Conservation (phyloP, 257 asterid species). For the Nicotiana obtusifolia region DNA sequence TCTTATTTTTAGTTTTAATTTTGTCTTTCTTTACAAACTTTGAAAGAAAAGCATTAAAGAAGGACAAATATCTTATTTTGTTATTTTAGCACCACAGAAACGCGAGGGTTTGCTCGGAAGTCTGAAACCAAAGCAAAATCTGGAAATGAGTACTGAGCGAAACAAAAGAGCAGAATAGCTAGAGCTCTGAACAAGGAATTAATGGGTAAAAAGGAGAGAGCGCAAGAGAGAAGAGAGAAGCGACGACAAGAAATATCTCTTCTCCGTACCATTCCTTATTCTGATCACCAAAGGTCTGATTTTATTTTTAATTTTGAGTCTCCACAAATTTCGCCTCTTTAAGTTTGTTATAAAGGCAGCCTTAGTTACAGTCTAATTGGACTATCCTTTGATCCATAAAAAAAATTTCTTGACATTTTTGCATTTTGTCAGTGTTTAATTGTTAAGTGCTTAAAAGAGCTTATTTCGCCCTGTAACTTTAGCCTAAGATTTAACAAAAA, state of each 20-base stretch:
- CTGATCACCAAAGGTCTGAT: constrained; percentile 62
- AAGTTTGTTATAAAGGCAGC: not conserved
- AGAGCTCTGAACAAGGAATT: not conserved
- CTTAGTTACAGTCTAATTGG: not conserved
- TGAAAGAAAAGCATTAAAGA: too few relatives aligned
- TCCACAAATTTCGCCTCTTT: not conserved
- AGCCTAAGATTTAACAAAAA: not conserved
- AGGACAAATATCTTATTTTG: too few relatives aligned
- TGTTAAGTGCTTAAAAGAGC: not conserved
- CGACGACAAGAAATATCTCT: constrained; percentile 69
- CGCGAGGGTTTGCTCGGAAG: not conserved
- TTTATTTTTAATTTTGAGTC: too few relatives aligned
- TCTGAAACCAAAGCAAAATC: not conserved
- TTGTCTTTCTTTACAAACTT: too few relatives aligned
- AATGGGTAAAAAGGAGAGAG: constrained; percentile 65
- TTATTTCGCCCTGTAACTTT: not conserved
- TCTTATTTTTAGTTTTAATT: too few relatives aligned
- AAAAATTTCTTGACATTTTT: not conserved
- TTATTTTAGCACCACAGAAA: not conserved
- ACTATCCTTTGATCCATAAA: not conserved
- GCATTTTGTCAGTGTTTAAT: not conserved
- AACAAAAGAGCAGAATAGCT: not conserved
- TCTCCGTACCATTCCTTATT: constrained; percentile 74
- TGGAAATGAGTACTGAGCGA: not conserved
- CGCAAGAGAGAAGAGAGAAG: constrained; percentile 69